Evolutionary conservation across 176 grass and related monocot genomes (phyloP), one percentile per base, ranked within the genome.

Genomic region (Poa annua): DNA sequence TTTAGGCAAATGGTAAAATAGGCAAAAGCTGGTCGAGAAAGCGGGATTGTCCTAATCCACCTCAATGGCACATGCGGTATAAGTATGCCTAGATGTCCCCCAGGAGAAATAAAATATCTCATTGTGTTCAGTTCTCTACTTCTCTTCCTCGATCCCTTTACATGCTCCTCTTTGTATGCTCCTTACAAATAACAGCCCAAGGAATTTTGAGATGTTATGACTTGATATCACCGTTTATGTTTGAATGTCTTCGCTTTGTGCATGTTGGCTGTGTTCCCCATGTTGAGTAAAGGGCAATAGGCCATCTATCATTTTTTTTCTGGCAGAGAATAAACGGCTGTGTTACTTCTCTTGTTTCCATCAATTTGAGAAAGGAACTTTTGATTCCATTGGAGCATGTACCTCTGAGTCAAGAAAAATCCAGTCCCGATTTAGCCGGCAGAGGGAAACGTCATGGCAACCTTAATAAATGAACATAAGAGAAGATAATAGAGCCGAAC

Each of bases 341-440:
- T 86, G 41, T 63, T 38, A 26, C 6, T 57, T 16, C 12, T 16
- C 10, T 67, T 16, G 20, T 39, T 47, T 33, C 35, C 0, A 1
- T 88, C 34, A 53, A 79, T 51, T 26, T 61, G 10, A 60, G 26
- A 70, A 71, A 11, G 20, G 50, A 50, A 59, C 39, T 77, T 87
- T 26, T 1, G 20, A 68, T 82, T 72, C 14, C 17, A 33, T 55
- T 61, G 20, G 57, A 78, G 36, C 73, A 57, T 51, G 42, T 53
- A 42, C 60, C 57, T 67, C 52, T 39, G 76, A 83, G 21, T 71
- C 8, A 78, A n/a, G 33, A 41, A n/a, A 68, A 4, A 42, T 24
- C 15, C 24, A 56, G 20, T 45, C 56, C 66, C 41, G 24, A 63
- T 49, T 35, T 67, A 81, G 69, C 49, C 24, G 10, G 14, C 24